Evolutionary conservation across 2,329 filamentous ascomycete genomes (phyloP).

Genomic region (Trichoderma sp.): DNA sequence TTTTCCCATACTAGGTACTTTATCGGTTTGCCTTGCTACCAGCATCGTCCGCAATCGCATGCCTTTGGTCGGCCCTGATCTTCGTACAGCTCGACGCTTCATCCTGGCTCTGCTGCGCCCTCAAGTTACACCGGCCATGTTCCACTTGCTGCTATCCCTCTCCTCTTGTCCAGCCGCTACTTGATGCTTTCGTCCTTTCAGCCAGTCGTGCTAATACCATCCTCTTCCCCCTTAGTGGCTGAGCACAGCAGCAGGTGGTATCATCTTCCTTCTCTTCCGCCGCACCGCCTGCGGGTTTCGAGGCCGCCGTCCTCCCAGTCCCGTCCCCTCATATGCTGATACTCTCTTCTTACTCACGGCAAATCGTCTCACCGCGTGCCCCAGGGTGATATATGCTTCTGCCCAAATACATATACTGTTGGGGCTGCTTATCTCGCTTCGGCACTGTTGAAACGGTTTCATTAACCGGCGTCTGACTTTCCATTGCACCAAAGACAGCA

Average conservation of each 20-base stretch:
- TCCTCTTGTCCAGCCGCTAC: slow-evolving; percentile 21
- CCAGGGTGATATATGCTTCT: not conserved
- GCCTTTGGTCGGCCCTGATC: not conserved
- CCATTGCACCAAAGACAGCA: not conserved
- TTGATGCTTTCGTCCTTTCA: slow-evolving; percentile 19
- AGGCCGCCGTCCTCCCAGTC: not conserved
- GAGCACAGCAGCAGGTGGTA: slow-evolving; percentile 16
- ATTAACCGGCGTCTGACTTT: not conserved
- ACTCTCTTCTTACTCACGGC: not conserved
- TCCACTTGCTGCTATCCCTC: slow-evolving; percentile 27
- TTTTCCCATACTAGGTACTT: too few relatives aligned
- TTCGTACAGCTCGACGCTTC: slow-evolving; percentile 18
- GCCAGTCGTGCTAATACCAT: slow-evolving; percentile 15
- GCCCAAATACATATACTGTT: not conserved
- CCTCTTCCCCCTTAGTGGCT: slow-evolving; percentile 10
- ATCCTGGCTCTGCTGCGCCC: slow-evolving; percentile 16
- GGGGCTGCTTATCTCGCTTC: not conserved
- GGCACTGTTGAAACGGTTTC: not conserved
- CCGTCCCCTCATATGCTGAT: slow-evolving; percentile 4
- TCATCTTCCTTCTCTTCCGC: slow-evolving; percentile 9
- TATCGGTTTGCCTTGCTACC: not conserved
- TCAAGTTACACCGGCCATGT: slow-evolving; percentile 29
- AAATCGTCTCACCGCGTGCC: not conserved
- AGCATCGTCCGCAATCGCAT: not conserved
- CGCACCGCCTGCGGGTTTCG: not conserved